Evolutionary conservation across 2,329 filamentous ascomycete species (phyloP), one percentile per base, ranked within the genome.

Genomic region (Fusarium sp.): DNA sequence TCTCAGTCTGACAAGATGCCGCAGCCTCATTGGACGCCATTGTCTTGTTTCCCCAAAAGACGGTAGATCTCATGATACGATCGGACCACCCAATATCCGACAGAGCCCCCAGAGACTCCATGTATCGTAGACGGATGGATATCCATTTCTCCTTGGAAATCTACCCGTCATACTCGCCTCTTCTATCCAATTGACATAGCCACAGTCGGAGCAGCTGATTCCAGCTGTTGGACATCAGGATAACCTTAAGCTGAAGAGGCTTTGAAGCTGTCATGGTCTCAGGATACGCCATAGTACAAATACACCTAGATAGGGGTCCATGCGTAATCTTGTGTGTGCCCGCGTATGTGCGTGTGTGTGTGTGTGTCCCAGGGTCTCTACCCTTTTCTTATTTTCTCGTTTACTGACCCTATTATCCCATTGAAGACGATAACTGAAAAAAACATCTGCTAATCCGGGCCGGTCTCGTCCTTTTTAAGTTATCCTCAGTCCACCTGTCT

Each of bases 61-160:
- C 10, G 42, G 46, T 51, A 69, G 57, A 69, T 63, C 61, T 69
- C 57, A 69, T 68, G 66, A 59, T 68, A 59, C 57, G 62, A 69
- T 68, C 66, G 66, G 66, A 56, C 66, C 52, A 67, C 24, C 38
- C 45, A 55, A 63, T 63, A 54, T 52, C 66, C 52, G 66, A 63
- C 66, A 51, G 46, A 57, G 39, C 43, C 42, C 50, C 48, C 10
- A 62, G 24, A 28, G 34, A 42, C 22, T 38, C 40, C 18, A 22
- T 50, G 36, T 50, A 14, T 42, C 18, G 24, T 39, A 24, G 56
- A 34, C 20, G 45, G 22, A 31, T 43, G 33, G 20, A 52, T 36
- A n/a, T 53, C 28, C 34, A 60, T 39, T 36, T 52, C 48, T 53
- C 36, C 28, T n/a, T 38, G 22, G 46, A 43, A 39, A 58, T 63